Percentiles rank a stretch among this genome's conserved stretches.
These are phyloP conservation scores for Kazachstania taianensis DNA, from an alignment of 805 yeast species.

Conservation along the genomic window DNA sequence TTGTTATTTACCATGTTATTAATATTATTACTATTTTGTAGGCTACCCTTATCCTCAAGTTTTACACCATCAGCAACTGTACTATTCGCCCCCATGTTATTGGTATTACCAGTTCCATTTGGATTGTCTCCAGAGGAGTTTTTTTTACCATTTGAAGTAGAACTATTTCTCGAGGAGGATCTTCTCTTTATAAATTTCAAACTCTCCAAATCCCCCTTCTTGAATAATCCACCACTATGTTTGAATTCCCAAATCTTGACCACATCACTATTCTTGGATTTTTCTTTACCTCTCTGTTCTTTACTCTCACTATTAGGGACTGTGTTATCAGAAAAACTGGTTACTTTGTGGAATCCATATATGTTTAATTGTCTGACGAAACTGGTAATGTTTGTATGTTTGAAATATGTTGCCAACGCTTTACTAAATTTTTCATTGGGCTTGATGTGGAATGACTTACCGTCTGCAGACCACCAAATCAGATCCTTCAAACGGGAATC, in stretches of 20 bases:
- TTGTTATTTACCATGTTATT: neutral
- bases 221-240: constrained; percentile 69
- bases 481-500: constrained; percentile 61
- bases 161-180: constrained; percentile 36
- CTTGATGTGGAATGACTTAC: constrained; percentile 64
- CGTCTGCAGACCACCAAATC: constrained; percentile 73
- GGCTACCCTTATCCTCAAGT: neutral
- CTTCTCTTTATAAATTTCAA: constrained; percentile 71
- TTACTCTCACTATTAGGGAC: neutral
- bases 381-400: constrained; percentile 71
- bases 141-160: constrained; percentile 13
- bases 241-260: constrained; percentile 70
- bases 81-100: constrained; percentile 13
- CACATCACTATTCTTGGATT: constrained; percentile 4
- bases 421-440: constrained; percentile 84
- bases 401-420: constrained; percentile 55
- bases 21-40: neutral
- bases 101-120: neutral
- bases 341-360: constrained; percentile 74
- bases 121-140: constrained; percentile 1
- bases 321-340: constrained; percentile 7
- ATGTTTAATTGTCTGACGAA: constrained; percentile 72
- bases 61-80: neutral
- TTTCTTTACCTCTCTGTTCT: constrained; percentile 10
- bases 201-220: constrained; percentile 69